Evolutionary conservation across 768 basidiomycete genomes (phyloP), one percentile per base, ranked within the genome.

Genomic region (Rhizopogon vinicolor): DNA sequence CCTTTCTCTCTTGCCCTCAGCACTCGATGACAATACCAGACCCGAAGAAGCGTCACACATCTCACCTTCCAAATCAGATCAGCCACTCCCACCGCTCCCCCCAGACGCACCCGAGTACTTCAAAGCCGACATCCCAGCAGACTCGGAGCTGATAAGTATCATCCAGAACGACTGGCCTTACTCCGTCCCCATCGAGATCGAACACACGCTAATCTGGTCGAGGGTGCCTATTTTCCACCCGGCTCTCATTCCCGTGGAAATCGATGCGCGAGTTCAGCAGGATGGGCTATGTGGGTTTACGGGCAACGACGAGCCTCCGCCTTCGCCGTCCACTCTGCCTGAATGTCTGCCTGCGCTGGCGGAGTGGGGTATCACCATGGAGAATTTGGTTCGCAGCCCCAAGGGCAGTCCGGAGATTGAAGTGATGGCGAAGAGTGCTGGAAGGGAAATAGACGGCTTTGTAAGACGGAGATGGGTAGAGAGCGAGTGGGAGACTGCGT

Each of bases 161-260:
- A 87, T 87, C 44, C 84, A 75, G 62, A 91, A 93, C 63, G 90
- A 92, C 65, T 94, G 91, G 91, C 91, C 91, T 0, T 94, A 94
- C 68, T 91, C 89, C 77, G 90, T 91, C 10, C 91, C 90, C 2
- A 63, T 78, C 2, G 84, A 86, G 55, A 74, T 92, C 29, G 87
- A 89, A 58, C 89, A 92, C 66, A 78, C 79, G 22, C 70, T 93
- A 19, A 78, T 93, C 53, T 94, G 92, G 92, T 85, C 86, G 7
- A 78, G 82, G 14, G 65, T 90, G 3, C 88, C 89, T 3, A 78
- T 93, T 54, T 81, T 86, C 52, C 87, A 90, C 53, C 71, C 79
- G 2, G 72, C 78, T 25, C 63, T 91, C 3, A 70, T 87, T 4
- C 77, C 77, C 19, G 62, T 73, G 3, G 71, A 75, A 9, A 73